Conservation (phyloP, 2,329 filamentous ascomycete genomes). For the Beauveria rudraprayagi region DNA sequence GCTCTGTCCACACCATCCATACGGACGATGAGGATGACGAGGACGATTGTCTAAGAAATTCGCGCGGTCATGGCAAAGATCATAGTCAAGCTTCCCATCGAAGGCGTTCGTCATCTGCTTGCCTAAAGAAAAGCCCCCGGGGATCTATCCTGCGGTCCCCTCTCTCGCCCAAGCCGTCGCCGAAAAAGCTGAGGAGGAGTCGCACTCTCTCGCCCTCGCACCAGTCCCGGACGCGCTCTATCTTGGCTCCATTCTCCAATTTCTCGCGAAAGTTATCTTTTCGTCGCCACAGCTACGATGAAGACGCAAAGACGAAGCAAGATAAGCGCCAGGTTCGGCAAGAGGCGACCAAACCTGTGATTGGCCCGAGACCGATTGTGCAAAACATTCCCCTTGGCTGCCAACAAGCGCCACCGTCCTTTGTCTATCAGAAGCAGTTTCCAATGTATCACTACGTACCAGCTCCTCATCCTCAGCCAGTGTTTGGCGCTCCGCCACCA, state of each 20-base stretch:
- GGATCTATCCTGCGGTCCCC: not conserved
- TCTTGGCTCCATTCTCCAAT: not conserved
- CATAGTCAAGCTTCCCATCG: not conserved
- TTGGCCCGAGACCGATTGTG: not conserved
- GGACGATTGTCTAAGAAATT: not conserved
- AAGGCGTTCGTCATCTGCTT: not conserved
- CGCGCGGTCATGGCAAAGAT: not conserved
- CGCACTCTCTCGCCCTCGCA: slow-evolving; percentile 3
- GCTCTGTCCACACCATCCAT: slow-evolving; percentile 8
- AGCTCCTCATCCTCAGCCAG: not conserved
- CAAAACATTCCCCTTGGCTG: not conserved
- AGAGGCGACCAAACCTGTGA: not conserved
- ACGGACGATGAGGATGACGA: slow-evolving; percentile 8
- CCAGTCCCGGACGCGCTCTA: not conserved
- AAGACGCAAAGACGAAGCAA: not conserved
- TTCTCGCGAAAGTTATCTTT: not conserved
- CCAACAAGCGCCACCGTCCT: not conserved
- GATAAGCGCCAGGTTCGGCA: not conserved
- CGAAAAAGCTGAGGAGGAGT: slow-evolving; percentile 1
- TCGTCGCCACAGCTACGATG: slow-evolving; percentile 1
- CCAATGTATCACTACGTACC: slow-evolving; percentile 1
- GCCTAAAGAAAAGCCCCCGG: not conserved
- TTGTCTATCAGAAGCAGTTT: not conserved
- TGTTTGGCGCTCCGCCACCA: not conserved
- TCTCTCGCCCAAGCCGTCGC: not conserved